A percentile compares a stretch with the other conserved stretches of the same genome.
Conservation (phyloP, 805 yeast species). For the Candida manassasensis region DNA sequence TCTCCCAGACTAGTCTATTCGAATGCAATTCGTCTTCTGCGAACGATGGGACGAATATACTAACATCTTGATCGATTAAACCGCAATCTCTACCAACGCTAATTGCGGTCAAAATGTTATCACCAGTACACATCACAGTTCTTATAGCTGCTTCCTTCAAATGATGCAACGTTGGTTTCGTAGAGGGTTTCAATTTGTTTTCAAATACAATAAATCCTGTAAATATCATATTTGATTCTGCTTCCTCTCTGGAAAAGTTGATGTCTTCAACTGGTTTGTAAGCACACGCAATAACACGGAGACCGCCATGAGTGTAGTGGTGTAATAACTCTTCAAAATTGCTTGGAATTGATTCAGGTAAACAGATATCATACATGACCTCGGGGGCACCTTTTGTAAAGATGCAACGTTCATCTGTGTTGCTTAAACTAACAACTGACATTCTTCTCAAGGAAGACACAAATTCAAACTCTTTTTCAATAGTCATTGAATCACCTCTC, state of each 20-base stretch:
- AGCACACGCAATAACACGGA: constrained; percentile 93
- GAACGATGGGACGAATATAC: constrained; percentile 53
- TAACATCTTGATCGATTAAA: constrained; percentile 43
- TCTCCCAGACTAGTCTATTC: constrained; percentile 56
- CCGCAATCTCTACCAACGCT: constrained; percentile 88
- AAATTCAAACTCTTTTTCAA: constrained; percentile 67
- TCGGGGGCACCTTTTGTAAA: constrained; percentile 98
- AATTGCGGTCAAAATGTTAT: constrained; percentile 88
- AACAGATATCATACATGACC: constrained; percentile 75
- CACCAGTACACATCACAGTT: constrained; percentile 97
- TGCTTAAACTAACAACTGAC: constrained; percentile 66
- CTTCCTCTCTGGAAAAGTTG: constrained; percentile 50
- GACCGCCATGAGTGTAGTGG: constrained; percentile 88
- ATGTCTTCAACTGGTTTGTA: constrained; percentile 40
- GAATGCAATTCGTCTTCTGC: constrained; percentile 35
- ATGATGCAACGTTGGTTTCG: constrained; percentile 55
- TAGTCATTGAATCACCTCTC: constrained; percentile 23
- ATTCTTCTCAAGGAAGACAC: constrained; percentile 80
- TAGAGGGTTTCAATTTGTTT: constrained; percentile 74
- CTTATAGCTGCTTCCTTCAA: constrained; percentile 68
- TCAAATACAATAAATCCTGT: constrained; percentile 90
- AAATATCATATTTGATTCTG: constrained; percentile 68
- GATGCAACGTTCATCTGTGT: constrained; percentile 15
- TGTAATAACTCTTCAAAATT: constrained; percentile 72
- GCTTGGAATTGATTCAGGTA: constrained; percentile 62